Base-by-base conservation (phyloP, 352 stramenopile species). In the Pythium coloratum region DNA sequence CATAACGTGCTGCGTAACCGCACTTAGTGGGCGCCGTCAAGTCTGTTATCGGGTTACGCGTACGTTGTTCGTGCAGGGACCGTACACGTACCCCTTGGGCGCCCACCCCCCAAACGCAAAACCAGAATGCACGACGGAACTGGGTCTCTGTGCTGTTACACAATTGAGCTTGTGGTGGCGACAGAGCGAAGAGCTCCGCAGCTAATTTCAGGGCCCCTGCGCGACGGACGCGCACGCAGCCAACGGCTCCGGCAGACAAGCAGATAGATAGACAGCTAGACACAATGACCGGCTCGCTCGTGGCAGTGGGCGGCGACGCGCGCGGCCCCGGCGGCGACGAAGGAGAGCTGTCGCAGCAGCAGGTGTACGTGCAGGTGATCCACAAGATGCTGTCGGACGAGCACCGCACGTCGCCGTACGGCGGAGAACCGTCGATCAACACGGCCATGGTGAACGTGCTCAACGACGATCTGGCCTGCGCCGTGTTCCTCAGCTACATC, bases 401-500 rank as follows among this genome's bases (percentile, higher is more conserved):
- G 42, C 77, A 69, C 44, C 62, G 62, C 51, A 26, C 57, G 47
- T 59, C 24, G 13, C 18, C 33, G 55, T 50, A 51, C 34, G 9
- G 55, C 26, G 30, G 20, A 47, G 68, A 74, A 58, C 68, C 56
- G 18, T 51, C 70, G 12, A 77, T 91, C 30, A 88, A 78, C 20
- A 78, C 73, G 8, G 66, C 78, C 36, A 79, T 92, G 50, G 76
- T 91, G 38, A 86, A 83, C 38, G 77, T 84, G 54, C 61, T 94
- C 59, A 85, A 72, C 67, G 71, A 87, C 30, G 86, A 92, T 66
- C 69, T 71, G 61, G 78, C 75, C n/a, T 86, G 81, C 67, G 76
- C 73, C 18, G 66, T 80, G 18, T 91, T 94, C 56, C 36, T 78
- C 28, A 70, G 55, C 49, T 89, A 89, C 70, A 85, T 94, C 69